Percentiles rank a stretch among this genome's conserved stretches.
phyloP scores from a whole-genome alignment of 345 rosid species.

The Citrus hindsii region DNA sequence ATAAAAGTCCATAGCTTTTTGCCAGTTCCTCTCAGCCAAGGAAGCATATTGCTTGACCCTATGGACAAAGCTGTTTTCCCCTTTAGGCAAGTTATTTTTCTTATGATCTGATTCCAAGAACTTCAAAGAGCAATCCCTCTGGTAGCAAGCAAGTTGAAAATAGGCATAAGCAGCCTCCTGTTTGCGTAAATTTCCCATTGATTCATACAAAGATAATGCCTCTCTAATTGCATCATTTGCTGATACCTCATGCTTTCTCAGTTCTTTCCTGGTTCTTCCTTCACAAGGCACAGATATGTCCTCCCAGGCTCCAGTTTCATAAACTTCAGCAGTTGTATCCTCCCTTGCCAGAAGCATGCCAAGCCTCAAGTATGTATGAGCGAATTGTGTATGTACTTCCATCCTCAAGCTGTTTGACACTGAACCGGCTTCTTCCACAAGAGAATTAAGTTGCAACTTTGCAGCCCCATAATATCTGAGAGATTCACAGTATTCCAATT shows the following conservation, averaged over 20 bases:
- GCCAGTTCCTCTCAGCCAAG: conserved; percentile 89
- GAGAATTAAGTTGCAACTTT: conserved; percentile 51
- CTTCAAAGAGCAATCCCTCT: conserved; percentile 68
- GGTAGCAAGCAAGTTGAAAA: conserved; percentile 88
- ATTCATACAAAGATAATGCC: conserved; percentile 83
- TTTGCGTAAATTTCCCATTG: conserved; percentile 67
- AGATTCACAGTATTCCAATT: conserved; percentile 72
- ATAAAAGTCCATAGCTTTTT: conserved; percentile 72
- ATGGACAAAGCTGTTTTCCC: conserved; percentile 42
- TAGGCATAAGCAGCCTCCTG: conserved; percentile 87
- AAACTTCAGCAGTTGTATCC: conserved; percentile 52
- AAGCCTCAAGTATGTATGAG: conserved; percentile 80
- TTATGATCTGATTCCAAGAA: conserved; percentile 47
- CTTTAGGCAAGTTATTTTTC: conserved; percentile 39
- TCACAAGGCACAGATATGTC: conserved; percentile 26
- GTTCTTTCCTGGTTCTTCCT: conserved; percentile 32
- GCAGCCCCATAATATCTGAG: conserved; percentile 75
- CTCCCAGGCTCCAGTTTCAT: conserved; percentile 41
- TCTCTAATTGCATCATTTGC: conserved; percentile 91
- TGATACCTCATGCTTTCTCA: conserved; percentile 61
- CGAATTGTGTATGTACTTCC: conserved; percentile 83
- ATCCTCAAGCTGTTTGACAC: conserved; percentile 46
- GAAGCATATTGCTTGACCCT: conserved; percentile 83
- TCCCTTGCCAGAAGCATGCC: conserved; percentile 89
- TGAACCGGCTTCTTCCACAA: conserved; percentile 28